A percentile compares a stretch with the other conserved stretches of the same genome.
Evolutionary conservation across 1,284 basidiomycete species (phyloP).

Genomic region (Mycena sp.): DNA sequence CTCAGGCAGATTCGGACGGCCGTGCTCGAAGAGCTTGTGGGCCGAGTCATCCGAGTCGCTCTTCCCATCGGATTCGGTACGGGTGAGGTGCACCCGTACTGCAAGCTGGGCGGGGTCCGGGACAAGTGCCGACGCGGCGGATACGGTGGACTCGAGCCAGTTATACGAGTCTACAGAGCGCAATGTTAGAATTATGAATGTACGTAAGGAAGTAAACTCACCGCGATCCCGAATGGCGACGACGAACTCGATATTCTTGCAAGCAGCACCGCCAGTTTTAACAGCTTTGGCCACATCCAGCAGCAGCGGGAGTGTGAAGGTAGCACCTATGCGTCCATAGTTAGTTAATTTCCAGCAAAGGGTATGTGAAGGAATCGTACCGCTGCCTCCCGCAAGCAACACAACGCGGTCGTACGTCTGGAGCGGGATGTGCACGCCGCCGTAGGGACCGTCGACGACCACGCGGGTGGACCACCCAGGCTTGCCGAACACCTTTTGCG

Average conservation of each 20-base stretch:
- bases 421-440: conserved; percentile 43
- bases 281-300: conserved; percentile 35
- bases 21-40: background rate
- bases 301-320: conserved; percentile 42
- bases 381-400: conserved; percentile 51
- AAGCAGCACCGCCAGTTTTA: conserved; percentile 22
- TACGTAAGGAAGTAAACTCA: conserved; percentile 9
- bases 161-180: conserved; percentile 28
- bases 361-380: conserved; percentile 29
- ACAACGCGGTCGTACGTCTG: conserved; percentile 43
- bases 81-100: conserved; percentile 28
- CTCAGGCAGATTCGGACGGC: no score
- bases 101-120: conserved; percentile 4
- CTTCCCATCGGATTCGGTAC: background rate
- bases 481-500: conserved; percentile 28
- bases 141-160: conserved; percentile 35
- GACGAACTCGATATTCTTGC: conserved; percentile 37
- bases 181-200: background rate
- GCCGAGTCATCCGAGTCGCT: background rate
- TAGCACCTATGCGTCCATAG: conserved; percentile 33
- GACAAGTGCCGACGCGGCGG: conserved; percentile 3
- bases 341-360: background rate
- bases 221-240: conserved; percentile 36
- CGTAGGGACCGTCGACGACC: conserved; percentile 53
- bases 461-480: conserved; percentile 35